These are phyloP conservation scores for Cryptosporidium muris DNA, from an alignment of 169 alveolate species.

Conservation along the genomic window DNA sequence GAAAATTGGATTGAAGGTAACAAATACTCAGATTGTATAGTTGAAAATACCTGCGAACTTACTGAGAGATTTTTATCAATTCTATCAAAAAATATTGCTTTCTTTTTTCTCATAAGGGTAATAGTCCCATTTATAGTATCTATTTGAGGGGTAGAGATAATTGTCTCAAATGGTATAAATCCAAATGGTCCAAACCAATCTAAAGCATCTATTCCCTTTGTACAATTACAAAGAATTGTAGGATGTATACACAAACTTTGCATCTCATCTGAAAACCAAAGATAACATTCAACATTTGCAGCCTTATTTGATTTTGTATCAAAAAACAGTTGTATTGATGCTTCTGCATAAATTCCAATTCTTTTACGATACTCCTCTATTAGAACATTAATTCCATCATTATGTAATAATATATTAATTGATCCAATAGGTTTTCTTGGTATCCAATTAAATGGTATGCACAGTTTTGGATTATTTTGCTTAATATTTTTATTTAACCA, in stretches of 20 bases:
- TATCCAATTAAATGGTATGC: constrained; percentile 25
- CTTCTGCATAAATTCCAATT: constrained; percentile 38
- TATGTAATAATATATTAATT: constrained; percentile 38
- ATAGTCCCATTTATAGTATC: constrained; percentile 26
- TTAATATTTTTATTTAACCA: constrained; percentile 11
- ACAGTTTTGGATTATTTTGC: constrained; percentile 26
- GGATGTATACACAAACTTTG: constrained; percentile 65
- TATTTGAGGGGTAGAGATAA: constrained; percentile 1
- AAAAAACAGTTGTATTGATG: constrained; percentile 7
- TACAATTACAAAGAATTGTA: constrained; percentile 10
- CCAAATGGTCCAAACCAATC: constrained; percentile 69
- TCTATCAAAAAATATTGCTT: too few species aligned
- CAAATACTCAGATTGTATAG: neutral
- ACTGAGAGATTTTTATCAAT: too few species aligned
- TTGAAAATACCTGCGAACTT: too few species aligned
- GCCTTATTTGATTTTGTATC: constrained; percentile 17
- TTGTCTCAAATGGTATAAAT: constrained; percentile 33
- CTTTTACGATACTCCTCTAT: constrained; percentile 24
- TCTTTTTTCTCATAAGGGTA: constrained; percentile 2
- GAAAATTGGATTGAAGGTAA: constrained; percentile 24
- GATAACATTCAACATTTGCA: constrained; percentile 43
- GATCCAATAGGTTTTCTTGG: constrained; percentile 60
- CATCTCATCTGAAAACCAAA: constrained; percentile 54
- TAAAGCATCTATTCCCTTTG: constrained; percentile 43
- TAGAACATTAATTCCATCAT: constrained; percentile 6